Evolutionary conservation across 2,329 filamentous ascomycete genomes (phyloP).

Genomic region (Epichloe amarillans): DNA sequence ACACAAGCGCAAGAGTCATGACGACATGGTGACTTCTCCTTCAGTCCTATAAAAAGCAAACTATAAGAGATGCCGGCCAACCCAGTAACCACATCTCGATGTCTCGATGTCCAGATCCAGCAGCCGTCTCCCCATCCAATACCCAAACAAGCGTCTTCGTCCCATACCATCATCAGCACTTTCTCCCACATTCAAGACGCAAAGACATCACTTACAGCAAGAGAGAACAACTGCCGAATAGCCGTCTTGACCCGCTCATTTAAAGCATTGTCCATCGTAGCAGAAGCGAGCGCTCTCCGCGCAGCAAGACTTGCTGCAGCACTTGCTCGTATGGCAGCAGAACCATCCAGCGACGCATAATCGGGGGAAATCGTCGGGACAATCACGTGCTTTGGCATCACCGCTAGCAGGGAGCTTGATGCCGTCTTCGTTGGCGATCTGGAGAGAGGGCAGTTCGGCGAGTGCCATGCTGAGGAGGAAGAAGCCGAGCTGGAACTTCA

Average conservation of each 20-base stretch:
- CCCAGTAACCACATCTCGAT: not conserved
- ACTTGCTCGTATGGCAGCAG: conserved; percentile 7
- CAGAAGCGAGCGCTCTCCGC: conserved; percentile 3
- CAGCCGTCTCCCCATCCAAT: not conserved
- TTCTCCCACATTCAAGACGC: not conserved
- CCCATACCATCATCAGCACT: not conserved
- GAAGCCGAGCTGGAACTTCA: conserved; percentile 3
- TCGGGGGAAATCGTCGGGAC: conserved; percentile 4
- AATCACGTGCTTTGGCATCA: not conserved
- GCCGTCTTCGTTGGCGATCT: conserved; percentile 3
- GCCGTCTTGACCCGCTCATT: not conserved
- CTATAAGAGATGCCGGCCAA: too few relatives aligned
- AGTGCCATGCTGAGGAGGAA: conserved; percentile 1
- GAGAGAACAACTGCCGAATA: not conserved
- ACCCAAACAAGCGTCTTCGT: not conserved
- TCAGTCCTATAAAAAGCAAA: too few relatives aligned
- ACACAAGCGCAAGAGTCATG: too few relatives aligned
- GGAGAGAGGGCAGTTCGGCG: conserved; percentile 1
- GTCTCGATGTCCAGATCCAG: not conserved
- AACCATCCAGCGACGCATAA: conserved; percentile 2
- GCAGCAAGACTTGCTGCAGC: conserved; percentile 6
- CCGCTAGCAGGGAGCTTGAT: not conserved
- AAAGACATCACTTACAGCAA: not conserved
- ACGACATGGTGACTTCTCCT: too few relatives aligned
- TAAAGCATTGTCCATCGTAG: conserved; percentile 6